Conservation (phyloP, 495 filamentous ascomycete genomes). For the Penicillium cosmopolitanum region DNA sequence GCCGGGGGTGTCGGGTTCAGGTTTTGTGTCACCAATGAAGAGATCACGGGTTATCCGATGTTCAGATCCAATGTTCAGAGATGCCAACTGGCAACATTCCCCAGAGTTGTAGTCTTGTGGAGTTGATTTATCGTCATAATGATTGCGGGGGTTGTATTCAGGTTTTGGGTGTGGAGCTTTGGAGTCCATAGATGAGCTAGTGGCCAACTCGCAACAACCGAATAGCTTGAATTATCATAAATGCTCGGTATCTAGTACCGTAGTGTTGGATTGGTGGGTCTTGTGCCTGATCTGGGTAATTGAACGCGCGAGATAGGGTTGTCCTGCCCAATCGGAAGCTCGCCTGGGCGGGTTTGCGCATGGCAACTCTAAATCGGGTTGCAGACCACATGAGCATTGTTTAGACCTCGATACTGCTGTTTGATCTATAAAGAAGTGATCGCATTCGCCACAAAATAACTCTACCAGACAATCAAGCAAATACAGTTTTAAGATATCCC, state of each 20-base stretch:
- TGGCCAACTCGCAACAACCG: neutral
- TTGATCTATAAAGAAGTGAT: constrained; percentile 4
- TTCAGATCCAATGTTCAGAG: neutral
- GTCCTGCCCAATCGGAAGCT: neutral
- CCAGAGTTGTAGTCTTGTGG: neutral
- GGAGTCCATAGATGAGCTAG: neutral
- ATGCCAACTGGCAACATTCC: neutral
- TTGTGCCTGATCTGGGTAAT: constrained; percentile 1
- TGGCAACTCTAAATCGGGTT: neutral
- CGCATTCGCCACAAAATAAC: neutral
- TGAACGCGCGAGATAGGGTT: constrained; percentile 2
- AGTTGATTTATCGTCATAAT: neutral
- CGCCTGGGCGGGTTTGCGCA: constrained; percentile 1
- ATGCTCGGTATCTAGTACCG: neutral
- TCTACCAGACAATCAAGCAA: neutral
- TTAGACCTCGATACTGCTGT: neutral
- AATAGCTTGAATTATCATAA: neutral
- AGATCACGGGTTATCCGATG: neutral
- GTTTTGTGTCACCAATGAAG: neutral
- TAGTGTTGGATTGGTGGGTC: constrained; percentile 4
- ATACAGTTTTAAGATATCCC: neutral
- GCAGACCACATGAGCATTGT: constrained; percentile 2
- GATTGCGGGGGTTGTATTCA: neutral
- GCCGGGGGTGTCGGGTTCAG: neutral
- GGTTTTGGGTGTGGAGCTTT: neutral